A percentile compares a stretch with the other conserved stretches of the same genome.
Conservation (phyloP, 2,329 filamentous ascomycete genomes). For the Arthroderma uncinatum region DNA sequence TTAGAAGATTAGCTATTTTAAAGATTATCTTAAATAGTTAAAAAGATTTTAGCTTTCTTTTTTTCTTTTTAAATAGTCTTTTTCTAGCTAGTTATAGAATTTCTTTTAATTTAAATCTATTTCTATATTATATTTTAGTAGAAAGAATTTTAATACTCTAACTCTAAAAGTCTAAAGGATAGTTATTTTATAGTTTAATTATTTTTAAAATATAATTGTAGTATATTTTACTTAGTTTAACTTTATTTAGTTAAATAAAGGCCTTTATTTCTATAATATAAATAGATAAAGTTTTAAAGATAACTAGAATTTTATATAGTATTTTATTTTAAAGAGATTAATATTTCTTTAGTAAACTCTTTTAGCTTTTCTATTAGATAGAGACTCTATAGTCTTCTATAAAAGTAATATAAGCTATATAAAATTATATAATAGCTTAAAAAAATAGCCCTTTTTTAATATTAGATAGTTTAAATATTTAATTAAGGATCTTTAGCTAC, state of each 20-base stretch:
- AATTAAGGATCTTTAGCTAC: not conserved
- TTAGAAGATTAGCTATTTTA: not conserved
- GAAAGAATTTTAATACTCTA: not conserved
- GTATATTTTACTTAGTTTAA: not conserved
- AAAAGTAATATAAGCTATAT: slow-evolving; percentile 1
- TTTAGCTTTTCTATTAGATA: not conserved
- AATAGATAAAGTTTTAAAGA: not conserved
- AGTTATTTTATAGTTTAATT: not conserved
- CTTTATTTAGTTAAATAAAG: not conserved
- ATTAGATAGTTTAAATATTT: not conserved
- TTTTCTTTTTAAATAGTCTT: not conserved
- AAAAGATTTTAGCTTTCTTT: not conserved
- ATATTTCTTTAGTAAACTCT: not conserved
- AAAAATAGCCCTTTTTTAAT: slow-evolving; percentile 1
- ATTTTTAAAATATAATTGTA: not conserved
- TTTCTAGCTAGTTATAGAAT: not conserved
- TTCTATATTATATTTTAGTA: not conserved
- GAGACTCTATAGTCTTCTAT: not conserved
- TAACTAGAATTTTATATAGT: not conserved
- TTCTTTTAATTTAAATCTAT: not conserved
- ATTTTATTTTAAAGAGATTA: not conserved
- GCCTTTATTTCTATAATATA: not conserved
- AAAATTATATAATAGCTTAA: not conserved
- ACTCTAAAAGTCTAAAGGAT: not conserved
- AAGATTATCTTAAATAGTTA: not conserved